These are phyloP conservation scores for Trichosporon asahii DNA, from an alignment of 1,284 basidiomycete genomes.

Conservation along the genomic window DNA sequence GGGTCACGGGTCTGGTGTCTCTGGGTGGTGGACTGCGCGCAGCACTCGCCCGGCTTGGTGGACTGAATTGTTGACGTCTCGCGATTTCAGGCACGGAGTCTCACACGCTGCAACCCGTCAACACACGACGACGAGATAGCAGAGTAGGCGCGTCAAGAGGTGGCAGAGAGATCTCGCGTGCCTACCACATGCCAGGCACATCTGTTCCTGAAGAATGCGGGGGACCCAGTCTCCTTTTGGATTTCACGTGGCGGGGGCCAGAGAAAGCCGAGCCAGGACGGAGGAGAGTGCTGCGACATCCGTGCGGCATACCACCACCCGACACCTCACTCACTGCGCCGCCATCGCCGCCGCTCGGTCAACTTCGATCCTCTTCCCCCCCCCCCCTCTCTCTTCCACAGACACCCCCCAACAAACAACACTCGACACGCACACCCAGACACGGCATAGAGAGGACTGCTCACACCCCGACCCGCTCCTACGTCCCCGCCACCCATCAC, in stretches of 20 bases:
- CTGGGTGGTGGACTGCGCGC: neutral
- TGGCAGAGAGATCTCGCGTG: neutral
- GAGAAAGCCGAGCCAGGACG: neutral
- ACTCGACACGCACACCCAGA: neutral
- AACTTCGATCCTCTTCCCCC: neutral
- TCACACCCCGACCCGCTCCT: neutral
- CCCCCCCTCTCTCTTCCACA: neutral
- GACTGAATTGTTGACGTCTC: slow-evolving; percentile 7
- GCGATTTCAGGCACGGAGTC: neutral
- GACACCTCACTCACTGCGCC: neutral
- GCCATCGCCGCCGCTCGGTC: neutral
- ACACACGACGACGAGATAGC: slow-evolving; percentile 2
- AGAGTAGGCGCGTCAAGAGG: neutral
- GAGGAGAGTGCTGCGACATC: neutral
- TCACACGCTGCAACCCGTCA: neutral
- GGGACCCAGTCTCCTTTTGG: neutral
- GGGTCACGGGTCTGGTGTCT: too few species aligned
- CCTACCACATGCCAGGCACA: neutral
- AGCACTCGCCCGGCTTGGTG: neutral
- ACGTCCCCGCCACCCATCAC: neutral
- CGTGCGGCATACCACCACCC: neutral
- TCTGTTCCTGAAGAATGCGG: neutral
- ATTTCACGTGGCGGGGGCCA: neutral
- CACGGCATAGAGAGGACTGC: neutral
- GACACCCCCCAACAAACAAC: neutral